Evolutionary conservation across 306 rosid genomes (phyloP), one percentile per base, ranked within the genome.

Genomic region (Albizia julibrissin): DNA sequence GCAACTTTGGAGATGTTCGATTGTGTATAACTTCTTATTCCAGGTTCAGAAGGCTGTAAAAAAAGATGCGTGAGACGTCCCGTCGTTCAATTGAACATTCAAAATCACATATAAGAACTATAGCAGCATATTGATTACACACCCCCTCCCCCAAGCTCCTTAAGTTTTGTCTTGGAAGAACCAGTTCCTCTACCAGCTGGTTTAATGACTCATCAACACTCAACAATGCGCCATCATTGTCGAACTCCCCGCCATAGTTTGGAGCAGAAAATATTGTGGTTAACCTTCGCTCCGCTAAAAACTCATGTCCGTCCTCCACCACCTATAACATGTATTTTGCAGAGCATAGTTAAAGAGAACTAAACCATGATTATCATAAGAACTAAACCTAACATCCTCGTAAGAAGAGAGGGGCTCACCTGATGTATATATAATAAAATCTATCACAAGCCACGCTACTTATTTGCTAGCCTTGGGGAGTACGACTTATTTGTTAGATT

Each of bases 221-320:
- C 80, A 89, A 79, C 70, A 91, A 82, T 66, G 94, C 97, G 59
- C 97, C 98, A 1, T 87, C 98, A 22, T 93, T 91, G 79, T 93
- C 94, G 39, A 93, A 91, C 86, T 93, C 98, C 40, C 97, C 97
- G 37, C 1, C 39, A 5, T 93, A 93, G 85, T 93, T 91, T 46
- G 98, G 97, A 71, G 98, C 98, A 69, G 97, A 93, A 85, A 91
- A 93, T 82, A 93, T 93, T 0, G 98, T 91, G 74, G 90, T 97
- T 84, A 93, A 80, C 69, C 89, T 90, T 74, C 97, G 65, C 43
- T 86, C 87, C 8, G 97, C 97, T 0, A 91, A 90, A 86, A 93
- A 93, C 82, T 91, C 97, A 24, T 93, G 90, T 67, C 97, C 98
- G 59, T 94, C 98, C 81, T 91, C 98, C 82, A 94, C 98, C 80